Evolutionary conservation across 1,139 yeast genomes (phyloP).

Genomic region (Saccharomyces hybrid): DNA sequence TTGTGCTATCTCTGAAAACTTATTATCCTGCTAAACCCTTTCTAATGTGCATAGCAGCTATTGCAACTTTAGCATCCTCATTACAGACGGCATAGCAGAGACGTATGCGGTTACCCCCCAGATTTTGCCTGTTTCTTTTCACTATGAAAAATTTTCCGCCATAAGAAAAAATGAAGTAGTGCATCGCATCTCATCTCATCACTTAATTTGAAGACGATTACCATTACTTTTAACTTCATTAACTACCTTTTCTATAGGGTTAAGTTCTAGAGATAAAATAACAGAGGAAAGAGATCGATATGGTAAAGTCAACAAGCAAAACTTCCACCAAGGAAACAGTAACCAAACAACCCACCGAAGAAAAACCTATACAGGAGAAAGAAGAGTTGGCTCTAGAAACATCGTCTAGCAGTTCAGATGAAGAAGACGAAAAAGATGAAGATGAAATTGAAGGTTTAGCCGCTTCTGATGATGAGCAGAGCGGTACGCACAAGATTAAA

Average conservation of each 20-base stretch:
- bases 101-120: neutral
- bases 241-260: neutral
- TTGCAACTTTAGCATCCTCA: neutral
- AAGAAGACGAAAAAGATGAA: slow-evolving; percentile 10
- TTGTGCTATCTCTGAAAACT: neutral
- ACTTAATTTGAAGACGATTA: neutral
- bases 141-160: slow-evolving; percentile 1
- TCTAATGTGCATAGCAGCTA: neutral
- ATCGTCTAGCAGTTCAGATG: neutral
- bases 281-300: neutral
- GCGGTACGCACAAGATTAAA: slow-evolving; percentile 25
- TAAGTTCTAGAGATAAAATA: neutral
- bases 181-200: slow-evolving; percentile 7
- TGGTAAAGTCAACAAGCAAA: slow-evolving; percentile 5
- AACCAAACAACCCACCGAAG: slow-evolving; percentile 8
- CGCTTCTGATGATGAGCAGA: slow-evolving; percentile 31
- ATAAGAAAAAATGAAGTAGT: slow-evolving; percentile 3
- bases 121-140: slow-evolving; percentile 1
- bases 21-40: neutral
- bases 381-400: slow-evolving; percentile 1
- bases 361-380: slow-evolving; percentile 14
- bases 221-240: neutral
- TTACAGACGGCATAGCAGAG: neutral
- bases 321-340: slow-evolving; percentile 4
- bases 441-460: slow-evolving; percentile 33